Base-by-base conservation (phyloP, 768 basidiomycete species). In the Crassisporium funariophilum region DNA sequence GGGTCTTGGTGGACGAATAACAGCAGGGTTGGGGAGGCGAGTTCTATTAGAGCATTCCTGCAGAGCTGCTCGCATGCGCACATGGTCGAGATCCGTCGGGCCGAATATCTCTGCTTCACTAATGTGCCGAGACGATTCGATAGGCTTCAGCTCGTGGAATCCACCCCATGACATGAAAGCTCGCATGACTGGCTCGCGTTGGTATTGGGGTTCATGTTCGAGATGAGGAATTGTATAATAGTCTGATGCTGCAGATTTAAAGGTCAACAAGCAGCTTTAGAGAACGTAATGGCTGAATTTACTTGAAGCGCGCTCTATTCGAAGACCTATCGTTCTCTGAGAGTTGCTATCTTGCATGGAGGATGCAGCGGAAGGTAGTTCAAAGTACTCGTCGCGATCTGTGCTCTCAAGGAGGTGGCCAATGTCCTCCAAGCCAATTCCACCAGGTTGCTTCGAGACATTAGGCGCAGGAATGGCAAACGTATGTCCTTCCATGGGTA, bases 161-260 rank as follows among this genome's bases (percentile, higher is more conserved):
- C 71, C 71, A 36, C 70, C 72, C 73, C 73, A 75, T 23, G 54
- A 47, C 9, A 72, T 44, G 49, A 71, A 71, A 27, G 52, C 36
- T 15, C 25, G 52, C 7, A 52, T 29, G 35, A 13, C 25, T 13
- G 35, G 21, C 16, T 43, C n/a, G n/a, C n/a, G n/a, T n/a, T n/a
- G n/a, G n/a, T n/a, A n/a, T n/a, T n/a, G n/a, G n/a, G n/a, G n/a
- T n/a, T n/a, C 46, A 36, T 42, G 48, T 34, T 39, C 41, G 34
- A n/a, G n/a, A n/a, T n/a, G n/a, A n/a, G n/a, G n/a, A n/a, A n/a
- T n/a, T n/a, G n/a, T n/a, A n/a, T n/a, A n/a, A n/a, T n/a, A n/a
- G n/a, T n/a, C n/a, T n/a, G n/a, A n/a, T n/a, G n/a, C n/a, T n/a
- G n/a, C n/a, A n/a, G n/a, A n/a, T n/a, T n/a, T n/a, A n/a, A n/a